Evolutionary conservation across 2,329 filamentous ascomycete species (phyloP).

Genomic region (Ceratocystis harringtonii): DNA sequence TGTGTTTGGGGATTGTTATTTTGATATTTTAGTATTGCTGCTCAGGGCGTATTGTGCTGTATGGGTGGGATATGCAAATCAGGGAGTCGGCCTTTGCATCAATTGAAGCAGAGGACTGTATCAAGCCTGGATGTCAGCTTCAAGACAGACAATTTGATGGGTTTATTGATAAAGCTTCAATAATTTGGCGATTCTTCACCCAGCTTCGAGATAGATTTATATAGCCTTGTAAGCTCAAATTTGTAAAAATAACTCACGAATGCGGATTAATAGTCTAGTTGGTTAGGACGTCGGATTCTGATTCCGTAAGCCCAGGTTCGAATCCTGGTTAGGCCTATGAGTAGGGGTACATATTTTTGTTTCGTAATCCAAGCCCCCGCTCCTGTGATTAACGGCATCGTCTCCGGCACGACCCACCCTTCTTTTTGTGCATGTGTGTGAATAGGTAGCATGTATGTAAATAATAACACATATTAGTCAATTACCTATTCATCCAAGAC

Average conservation of each 20-base stretch:
- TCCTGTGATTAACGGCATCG: no score
- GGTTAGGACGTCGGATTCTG: conserved; percentile 18
- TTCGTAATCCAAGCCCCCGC: neutral
- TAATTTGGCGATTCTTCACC: neutral
- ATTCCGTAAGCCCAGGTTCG: conserved; percentile 17
- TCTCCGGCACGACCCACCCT: no score
- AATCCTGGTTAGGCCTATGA: conserved; percentile 15
- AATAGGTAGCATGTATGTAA: neutral
- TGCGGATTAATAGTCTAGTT: conserved; percentile 17
- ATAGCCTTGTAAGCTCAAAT: neutral
- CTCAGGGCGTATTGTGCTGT: neutral
- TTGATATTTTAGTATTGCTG: neutral
- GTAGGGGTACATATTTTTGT: neutral
- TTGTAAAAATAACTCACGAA: neutral
- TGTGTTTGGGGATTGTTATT: neutral
- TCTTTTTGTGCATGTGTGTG: neutral
- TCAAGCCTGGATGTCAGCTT: neutral
- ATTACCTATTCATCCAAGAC: neutral
- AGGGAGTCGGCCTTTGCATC: neutral
- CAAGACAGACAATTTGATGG: neutral
- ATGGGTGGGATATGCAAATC: neutral
- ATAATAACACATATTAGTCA: neutral
- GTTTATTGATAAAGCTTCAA: neutral
- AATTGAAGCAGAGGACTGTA: neutral
- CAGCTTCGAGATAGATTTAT: rapidly evolving